These are phyloP conservation scores for Microbotryum silenes-acaulis DNA, from an alignment of 1,284 basidiomycete genomes.

Conservation along the genomic window DNA sequence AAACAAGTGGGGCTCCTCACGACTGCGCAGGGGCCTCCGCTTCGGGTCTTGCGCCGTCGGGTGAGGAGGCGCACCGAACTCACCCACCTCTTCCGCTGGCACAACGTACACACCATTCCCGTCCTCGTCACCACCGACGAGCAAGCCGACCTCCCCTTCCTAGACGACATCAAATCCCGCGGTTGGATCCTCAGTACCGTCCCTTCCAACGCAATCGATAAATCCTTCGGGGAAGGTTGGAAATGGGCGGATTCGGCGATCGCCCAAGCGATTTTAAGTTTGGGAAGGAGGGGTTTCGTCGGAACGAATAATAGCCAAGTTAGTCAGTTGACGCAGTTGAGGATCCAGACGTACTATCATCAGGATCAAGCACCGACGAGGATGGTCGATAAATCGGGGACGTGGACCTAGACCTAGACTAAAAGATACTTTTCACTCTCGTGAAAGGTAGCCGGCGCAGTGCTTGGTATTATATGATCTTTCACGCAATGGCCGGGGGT, in stretches of 20 bases:
- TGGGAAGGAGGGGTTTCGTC: slow-evolving; percentile 54
- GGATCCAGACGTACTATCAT: slow-evolving; percentile 41
- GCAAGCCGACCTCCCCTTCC: slow-evolving; percentile 52
- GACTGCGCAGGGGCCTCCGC: too few species aligned
- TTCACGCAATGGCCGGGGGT: too few species aligned
- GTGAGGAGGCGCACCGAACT: slow-evolving; percentile 35
- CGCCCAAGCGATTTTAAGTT: slow-evolving; percentile 61
- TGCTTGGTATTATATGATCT: too few species aligned
- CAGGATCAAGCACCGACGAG: too few species aligned
- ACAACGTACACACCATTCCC: slow-evolving; percentile 45
- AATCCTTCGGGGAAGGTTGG: slow-evolving; percentile 35
- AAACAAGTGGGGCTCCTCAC: too few species aligned
- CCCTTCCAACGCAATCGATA: slow-evolving; percentile 42
- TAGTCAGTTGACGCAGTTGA: slow-evolving; percentile 54
- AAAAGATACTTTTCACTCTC: too few species aligned
- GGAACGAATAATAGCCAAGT: slow-evolving; percentile 63
- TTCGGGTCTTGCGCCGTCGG: too few species aligned
- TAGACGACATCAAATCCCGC: slow-evolving; percentile 51
- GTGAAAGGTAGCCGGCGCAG: too few species aligned
- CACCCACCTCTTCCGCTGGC: slow-evolving; percentile 44
- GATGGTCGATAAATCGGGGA: too few species aligned
- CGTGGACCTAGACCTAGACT: too few species aligned
- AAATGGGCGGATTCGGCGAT: slow-evolving; percentile 39
- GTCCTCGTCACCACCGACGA: slow-evolving; percentile 69
- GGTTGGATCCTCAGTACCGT: slow-evolving; percentile 57